Evolutionary conservation across 306 rosid genomes (phyloP), one percentile per base, ranked within the genome.

Genomic region (Aeschynomene evenia): DNA sequence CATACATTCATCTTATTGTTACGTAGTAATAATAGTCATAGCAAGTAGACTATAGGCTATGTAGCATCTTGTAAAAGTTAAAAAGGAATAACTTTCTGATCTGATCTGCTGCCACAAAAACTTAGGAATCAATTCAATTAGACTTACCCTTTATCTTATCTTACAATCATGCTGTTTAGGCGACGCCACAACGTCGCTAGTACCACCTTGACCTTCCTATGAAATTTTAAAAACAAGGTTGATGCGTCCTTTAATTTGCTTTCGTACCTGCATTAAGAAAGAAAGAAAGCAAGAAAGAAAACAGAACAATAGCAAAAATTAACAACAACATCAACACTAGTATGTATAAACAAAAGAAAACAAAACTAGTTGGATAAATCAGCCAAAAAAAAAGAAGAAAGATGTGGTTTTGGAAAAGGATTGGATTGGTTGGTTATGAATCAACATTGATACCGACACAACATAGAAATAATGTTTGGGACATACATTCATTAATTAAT

Each of bases 361-460:
- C 4, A 52, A 73, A 13, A 23, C 4, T 2, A 21, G 46, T 22
- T 64, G 68, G 68, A 77, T 55, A 55, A 64, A 55, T 33, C 9
- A 9, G 73, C 39, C 71, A 63, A 49, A 48, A 1, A 28, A 28
- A 28, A 28, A 70, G 54, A 37, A 42, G 49, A 42, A 63, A 70
- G 54, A 54, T 66, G 79, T 61, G 79, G 73, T 65, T 37, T 37
- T 14, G 78, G 60, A 49, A 63, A 68, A 65, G 74, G 51, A 66
- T 72, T 37, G 72, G 71, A 72, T 79, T 72, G 87, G 84, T 79
- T 71, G 83, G 83, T 64, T 61, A 57, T 72, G 88, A 78, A 80
- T 86, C 81, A 77, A 74, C 85, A 80, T 63, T 80, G 80, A 79
- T 65, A 73, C 86, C 76, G 78, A 85, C 86, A 56, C 42, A 65